These are phyloP conservation scores for Naganishia friedmannii DNA, from an alignment of 768 basidiomycete species.

Conservation along the genomic window DNA sequence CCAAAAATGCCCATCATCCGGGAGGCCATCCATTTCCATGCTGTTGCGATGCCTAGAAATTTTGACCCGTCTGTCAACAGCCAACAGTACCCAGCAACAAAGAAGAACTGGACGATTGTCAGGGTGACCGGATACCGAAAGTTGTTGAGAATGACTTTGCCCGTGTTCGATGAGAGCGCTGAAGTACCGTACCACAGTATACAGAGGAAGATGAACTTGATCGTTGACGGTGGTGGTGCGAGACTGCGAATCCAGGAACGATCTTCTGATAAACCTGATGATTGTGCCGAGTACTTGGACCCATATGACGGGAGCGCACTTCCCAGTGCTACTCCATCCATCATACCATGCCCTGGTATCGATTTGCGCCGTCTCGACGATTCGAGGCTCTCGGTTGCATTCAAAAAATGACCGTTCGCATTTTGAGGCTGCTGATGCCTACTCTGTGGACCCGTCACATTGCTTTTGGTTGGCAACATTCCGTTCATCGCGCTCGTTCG, in stretches of 20 bases:
- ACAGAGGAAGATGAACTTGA: constrained; percentile 73
- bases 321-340: neutral
- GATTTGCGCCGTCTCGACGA: constrained; percentile 13
- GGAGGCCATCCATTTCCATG: constrained; percentile 12
- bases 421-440: neutral
- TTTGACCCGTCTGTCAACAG: constrained; percentile 64
- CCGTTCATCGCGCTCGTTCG: neutral
- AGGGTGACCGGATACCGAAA: constrained; percentile 94
- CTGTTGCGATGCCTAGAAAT: constrained; percentile 14
- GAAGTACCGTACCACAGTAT: constrained; percentile 89
- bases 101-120: constrained; percentile 95
- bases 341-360: neutral
- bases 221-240: constrained; percentile 31
- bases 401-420: neutral
- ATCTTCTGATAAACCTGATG: neutral
- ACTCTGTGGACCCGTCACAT: neutral
- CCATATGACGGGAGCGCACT: neutral
- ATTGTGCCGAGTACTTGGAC: neutral
- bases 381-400: neutral
- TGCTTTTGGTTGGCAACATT: neutral
- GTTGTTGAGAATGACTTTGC: constrained; percentile 86
- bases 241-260: constrained; percentile 14
- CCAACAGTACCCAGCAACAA: constrained; percentile 81
- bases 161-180: constrained; percentile 91
- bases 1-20: neutral